A percentile compares a stretch with the other conserved stretches of the same genome.
Conservation (phyloP, 108 stramenopile genomes). For the Pseudonitzschia multistriata region DNA sequence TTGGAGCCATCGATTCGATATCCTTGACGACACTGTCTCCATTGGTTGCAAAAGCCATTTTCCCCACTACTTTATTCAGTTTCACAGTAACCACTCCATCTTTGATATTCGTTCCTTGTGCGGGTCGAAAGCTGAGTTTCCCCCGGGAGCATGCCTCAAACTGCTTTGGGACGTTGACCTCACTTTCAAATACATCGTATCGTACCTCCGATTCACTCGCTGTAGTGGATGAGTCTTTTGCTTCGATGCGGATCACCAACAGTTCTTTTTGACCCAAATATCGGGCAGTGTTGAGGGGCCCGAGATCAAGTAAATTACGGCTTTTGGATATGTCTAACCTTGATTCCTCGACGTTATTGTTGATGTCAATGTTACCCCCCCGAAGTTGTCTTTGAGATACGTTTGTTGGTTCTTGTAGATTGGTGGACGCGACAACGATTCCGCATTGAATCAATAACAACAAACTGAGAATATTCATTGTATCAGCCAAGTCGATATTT, state of each 20-base stretch:
- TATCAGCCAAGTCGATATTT: no score
- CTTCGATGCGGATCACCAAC: constrained; percentile 5
- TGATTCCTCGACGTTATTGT: neutral
- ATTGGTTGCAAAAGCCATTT: neutral
- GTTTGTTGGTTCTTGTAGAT: no score
- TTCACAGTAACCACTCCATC: neutral
- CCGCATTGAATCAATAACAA: no score
- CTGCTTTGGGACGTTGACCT: neutral
- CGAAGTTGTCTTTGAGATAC: neutral
- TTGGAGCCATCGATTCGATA: neutral
- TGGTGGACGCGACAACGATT: no score
- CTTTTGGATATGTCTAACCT: no score
- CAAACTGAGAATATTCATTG: no score
- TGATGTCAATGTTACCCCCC: neutral
- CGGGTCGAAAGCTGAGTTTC: neutral
- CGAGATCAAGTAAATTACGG: neutral
- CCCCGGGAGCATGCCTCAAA: neutral
- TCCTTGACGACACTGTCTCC: neutral
- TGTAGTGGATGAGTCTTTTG: neutral
- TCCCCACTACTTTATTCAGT: neutral
- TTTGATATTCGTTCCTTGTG: neutral
- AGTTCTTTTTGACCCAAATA: neutral
- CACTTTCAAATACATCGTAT: neutral
- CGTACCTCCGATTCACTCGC: neutral
- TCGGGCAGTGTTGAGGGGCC: neutral